Percentiles rank a stretch among this genome's conserved stretches.
Conservation (phyloP, 2,329 filamentous ascomycete genomes). For the Rutstroemia sp. region DNA sequence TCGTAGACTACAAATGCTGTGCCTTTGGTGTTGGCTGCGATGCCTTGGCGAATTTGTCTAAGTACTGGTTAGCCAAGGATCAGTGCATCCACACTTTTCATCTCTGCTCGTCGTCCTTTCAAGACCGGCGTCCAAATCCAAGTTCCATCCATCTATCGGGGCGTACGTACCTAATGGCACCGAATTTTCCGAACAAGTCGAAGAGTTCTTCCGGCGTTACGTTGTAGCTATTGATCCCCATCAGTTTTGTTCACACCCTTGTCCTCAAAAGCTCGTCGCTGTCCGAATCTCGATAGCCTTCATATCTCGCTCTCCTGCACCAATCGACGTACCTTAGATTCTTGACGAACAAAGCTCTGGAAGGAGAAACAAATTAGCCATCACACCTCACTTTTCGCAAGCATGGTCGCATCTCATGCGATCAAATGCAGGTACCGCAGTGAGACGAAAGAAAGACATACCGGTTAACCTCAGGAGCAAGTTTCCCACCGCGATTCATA, state of each 20-base stretch:
- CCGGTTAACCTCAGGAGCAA: constrained; percentile 99
- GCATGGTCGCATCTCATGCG: constrained; percentile 2
- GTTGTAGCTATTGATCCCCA: constrained; percentile 68
- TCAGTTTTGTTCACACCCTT: constrained; percentile 50
- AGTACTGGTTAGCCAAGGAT: constrained; percentile 10
- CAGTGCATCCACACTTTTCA: background rate
- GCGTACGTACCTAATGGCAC: constrained; percentile 76
- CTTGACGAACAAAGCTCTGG: constrained; percentile 98
- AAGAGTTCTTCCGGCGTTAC: constrained; percentile 97
- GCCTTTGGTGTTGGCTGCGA: constrained; percentile 94
- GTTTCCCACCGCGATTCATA: constrained; percentile 95
- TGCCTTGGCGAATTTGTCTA: constrained; percentile 97
- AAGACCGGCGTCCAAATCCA: background rate
- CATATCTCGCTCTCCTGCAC: background rate
- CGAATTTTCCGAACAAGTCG: constrained; percentile 97
- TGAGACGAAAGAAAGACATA: constrained; percentile 38
- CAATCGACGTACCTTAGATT: constrained; percentile 73
- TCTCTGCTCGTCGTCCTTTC: background rate
- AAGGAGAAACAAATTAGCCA: constrained; percentile 24
- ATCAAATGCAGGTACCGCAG: background rate
- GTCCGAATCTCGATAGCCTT: constrained; percentile 5
- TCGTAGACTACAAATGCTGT: constrained; percentile 99
- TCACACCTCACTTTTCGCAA: background rate
- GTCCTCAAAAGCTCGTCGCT: constrained; percentile 27
- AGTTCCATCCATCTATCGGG: background rate